Percentiles rank a stretch among this genome's conserved stretches.
Evolutionary conservation across 2,329 filamentous ascomycete genomes (phyloP).

Genomic region (Xylaria sp.): DNA sequence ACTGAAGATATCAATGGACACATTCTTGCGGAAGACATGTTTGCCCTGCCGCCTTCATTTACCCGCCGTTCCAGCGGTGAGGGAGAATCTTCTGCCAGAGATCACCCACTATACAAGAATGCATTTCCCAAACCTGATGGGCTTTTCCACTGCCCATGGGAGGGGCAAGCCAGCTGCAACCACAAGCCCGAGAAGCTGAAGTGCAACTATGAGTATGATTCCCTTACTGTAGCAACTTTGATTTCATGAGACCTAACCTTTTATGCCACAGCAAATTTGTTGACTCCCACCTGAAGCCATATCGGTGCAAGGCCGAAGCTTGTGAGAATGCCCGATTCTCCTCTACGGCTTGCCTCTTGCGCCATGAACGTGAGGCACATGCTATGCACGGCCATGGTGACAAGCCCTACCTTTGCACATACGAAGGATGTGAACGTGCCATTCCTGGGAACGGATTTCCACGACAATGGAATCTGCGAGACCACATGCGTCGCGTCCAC

Average conservation of each 20-base stretch:
- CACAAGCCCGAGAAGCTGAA: constrained; percentile 96
- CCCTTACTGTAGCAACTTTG: constrained; percentile 1
- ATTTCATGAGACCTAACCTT: constrained; percentile 33
- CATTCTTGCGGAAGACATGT: constrained; percentile 52
- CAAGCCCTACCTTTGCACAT: constrained; percentile 90
- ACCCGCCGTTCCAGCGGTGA: constrained; percentile 62
- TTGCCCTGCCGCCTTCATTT: constrained; percentile 55
- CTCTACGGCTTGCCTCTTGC: constrained; percentile 91
- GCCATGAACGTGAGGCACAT: constrained; percentile 95
- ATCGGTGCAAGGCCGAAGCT: constrained; percentile 86
- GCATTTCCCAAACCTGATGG: constrained; percentile 74
- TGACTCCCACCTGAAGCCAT: constrained; percentile 95
- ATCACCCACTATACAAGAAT: constrained; percentile 78
- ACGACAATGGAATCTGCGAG: constrained; percentile 92
- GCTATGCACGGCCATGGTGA: constrained; percentile 95
- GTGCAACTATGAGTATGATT: constrained; percentile 96
- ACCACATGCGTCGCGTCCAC: constrained; percentile 98
- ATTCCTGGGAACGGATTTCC: constrained; percentile 88
- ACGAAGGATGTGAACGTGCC: constrained; percentile 86
- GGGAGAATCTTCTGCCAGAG: constrained; percentile 65
- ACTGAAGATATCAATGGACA: constrained; percentile 53
- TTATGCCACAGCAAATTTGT: constrained; percentile 81
- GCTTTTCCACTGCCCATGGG: constrained; percentile 93
- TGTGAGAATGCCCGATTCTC: constrained; percentile 92
- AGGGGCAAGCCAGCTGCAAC: constrained; percentile 75